phyloP scores from a whole-genome alignment of 2,329 filamentous ascomycete genomes.

The Colletotrichum eleusines region DNA sequence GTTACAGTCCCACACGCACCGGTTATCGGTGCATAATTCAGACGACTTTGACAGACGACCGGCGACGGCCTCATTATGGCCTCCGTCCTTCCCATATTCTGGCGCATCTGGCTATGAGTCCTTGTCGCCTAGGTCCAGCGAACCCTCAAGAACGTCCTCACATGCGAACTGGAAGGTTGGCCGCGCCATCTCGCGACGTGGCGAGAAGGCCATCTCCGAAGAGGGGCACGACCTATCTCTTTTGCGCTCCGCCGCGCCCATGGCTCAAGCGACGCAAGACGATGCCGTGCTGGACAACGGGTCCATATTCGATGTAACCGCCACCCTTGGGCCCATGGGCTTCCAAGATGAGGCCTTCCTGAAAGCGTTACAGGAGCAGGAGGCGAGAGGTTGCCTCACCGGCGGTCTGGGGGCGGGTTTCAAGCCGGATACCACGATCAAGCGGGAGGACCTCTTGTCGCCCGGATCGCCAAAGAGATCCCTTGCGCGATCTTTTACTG shows the following conservation, averaged over 20 bases:
- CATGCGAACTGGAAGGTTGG: slow-evolving; percentile 45
- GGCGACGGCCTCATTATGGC: slow-evolving; percentile 44
- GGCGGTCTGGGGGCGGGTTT: slow-evolving; percentile 70
- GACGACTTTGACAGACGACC: slow-evolving; percentile 12
- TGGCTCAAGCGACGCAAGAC: slow-evolving; percentile 52
- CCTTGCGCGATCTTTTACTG: slow-evolving; percentile 58
- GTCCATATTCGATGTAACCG: slow-evolving; percentile 59
- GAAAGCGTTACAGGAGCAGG: slow-evolving; percentile 61
- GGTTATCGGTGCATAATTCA: slow-evolving; percentile 25
- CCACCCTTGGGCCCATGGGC: slow-evolving; percentile 59
- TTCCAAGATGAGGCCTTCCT: slow-evolving; percentile 59
- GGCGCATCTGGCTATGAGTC: slow-evolving; percentile 45
- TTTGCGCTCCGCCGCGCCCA: slow-evolving; percentile 55
- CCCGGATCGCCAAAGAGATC: slow-evolving; percentile 50
- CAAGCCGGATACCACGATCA: slow-evolving; percentile 60
- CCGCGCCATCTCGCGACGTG: slow-evolving; percentile 45
- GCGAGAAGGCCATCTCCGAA: slow-evolving; percentile 50
- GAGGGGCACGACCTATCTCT: slow-evolving; percentile 60
- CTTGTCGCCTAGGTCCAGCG: slow-evolving; percentile 38
- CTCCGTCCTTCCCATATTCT: slow-evolving; percentile 48
- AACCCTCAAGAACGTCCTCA: slow-evolving; percentile 45
- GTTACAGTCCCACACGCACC: slow-evolving; percentile 52
- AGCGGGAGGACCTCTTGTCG: slow-evolving; percentile 63
- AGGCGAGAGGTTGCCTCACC: slow-evolving; percentile 67
- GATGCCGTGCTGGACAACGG: slow-evolving; percentile 48